phyloP scores from a whole-genome alignment of 768 basidiomycete species.

The Tricholoma furcatifolium region DNA sequence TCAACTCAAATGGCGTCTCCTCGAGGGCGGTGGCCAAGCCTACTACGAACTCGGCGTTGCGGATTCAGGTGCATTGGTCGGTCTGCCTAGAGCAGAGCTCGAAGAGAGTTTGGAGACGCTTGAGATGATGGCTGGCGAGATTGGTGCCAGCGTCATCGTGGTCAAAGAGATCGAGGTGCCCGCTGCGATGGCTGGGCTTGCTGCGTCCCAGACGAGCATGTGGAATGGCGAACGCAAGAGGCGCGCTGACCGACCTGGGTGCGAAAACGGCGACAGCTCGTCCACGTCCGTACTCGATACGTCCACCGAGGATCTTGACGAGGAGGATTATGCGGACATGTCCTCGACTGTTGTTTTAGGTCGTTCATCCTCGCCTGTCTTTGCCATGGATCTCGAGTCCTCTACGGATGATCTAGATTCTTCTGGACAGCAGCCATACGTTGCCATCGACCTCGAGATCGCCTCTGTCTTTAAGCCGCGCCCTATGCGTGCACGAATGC shows the following conservation, averaged over 20 bases:
- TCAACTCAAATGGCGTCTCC: conserved; percentile 92
- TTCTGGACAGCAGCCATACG: conserved; percentile 16
- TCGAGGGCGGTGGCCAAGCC: conserved; percentile 81
- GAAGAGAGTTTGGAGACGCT: conserved; percentile 83
- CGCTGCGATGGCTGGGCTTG: conserved; percentile 42
- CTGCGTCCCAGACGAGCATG: conserved; percentile 33
- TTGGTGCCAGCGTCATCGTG: conserved; percentile 89
- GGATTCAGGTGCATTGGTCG: conserved; percentile 86
- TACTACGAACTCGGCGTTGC: conserved; percentile 84
- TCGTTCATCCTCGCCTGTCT: conserved; percentile 31
- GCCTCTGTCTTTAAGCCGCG: conserved; percentile 73
- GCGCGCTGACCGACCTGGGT: conserved; percentile 27
- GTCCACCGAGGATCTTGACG: conserved; percentile 32
- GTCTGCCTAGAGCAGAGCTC: conserved; percentile 70
- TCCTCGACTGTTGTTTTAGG: conserved; percentile 31
- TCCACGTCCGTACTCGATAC: conserved; percentile 32
- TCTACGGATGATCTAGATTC: conserved; percentile 33
- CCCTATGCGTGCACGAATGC: conserved; percentile 47
- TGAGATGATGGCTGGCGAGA: conserved; percentile 91
- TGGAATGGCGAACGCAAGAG: conserved; percentile 37
- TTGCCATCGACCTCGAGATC: conserved; percentile 63
- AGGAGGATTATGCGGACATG: conserved; percentile 27
- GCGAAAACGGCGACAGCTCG: conserved; percentile 22
- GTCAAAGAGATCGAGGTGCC: conserved; percentile 87
- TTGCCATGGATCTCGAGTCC: conserved; percentile 49